These are phyloP conservation scores for Salix brachista DNA, from an alignment of 345 rosid species.

Conservation along the genomic window DNA sequence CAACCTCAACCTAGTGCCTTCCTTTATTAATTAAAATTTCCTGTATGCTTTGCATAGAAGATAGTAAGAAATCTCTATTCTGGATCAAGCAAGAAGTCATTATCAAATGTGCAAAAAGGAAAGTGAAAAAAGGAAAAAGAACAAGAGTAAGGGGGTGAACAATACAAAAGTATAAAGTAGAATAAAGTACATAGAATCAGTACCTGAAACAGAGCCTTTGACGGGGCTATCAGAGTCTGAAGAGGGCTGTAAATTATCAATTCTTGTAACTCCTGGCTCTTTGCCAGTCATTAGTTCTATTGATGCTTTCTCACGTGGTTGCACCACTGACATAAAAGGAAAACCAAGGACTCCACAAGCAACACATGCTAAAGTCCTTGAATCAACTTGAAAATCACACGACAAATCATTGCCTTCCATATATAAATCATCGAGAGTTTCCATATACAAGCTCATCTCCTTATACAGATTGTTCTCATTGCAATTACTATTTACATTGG, in stretches of 20 bases:
- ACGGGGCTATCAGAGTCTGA: constrained; percentile 11
- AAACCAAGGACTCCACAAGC: constrained; percentile 99
- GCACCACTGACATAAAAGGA: constrained; percentile 94
- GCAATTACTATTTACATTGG: constrained; percentile 28
- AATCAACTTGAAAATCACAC: constrained; percentile 86
- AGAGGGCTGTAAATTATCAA: constrained; percentile 9
- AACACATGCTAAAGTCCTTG: constrained; percentile 79
- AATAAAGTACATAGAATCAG: background rate
- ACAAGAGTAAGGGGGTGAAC: background rate
- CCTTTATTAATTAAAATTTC: too few species aligned
- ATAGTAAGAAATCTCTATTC: background rate
- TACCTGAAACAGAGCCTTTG: constrained; percentile 38
- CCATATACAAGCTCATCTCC: constrained; percentile 86
- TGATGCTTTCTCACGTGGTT: constrained; percentile 56
- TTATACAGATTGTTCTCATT: constrained; percentile 47
- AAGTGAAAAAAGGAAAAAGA: background rate
- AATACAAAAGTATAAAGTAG: background rate
- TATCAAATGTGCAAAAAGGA: background rate
- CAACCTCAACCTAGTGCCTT: too few species aligned
- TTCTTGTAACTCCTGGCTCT: constrained; percentile 13
- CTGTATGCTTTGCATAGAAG: background rate
- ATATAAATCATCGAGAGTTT: constrained; percentile 63
- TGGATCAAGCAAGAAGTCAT: background rate
- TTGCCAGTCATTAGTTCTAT: constrained; percentile 24
- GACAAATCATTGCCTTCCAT: constrained; percentile 65